Base-by-base conservation (phyloP, 805 yeast species). In the Pichia thaimueangensis region DNA sequence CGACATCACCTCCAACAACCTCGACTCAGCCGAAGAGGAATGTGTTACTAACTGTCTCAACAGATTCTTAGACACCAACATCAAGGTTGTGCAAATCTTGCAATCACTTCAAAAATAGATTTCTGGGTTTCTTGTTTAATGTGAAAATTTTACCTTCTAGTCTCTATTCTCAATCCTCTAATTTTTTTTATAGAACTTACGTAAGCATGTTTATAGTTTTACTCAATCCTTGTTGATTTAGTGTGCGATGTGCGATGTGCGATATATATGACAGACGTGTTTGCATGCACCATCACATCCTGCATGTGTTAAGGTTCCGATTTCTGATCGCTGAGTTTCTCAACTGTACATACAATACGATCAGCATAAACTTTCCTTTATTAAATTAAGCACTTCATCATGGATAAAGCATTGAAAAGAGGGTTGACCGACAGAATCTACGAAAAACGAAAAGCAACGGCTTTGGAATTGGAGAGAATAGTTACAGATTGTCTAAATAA, bases 1-100 rank as follows among this genome's bases (percentile, higher is more conserved):
- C 5, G 34, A 19, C 21, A 32, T 24, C 15, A 29, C 28, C 39
- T 64, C 68, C 37, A 63, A 68, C 44, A 69, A 68, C 36, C 68
- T 88, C 50, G 70, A 70, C 48, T 41, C 65, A 2, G 61, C 62
- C 42, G 97, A 89, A 63, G 84, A 82, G 51, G 63, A 69, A 28
- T 89, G 97, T 61, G 66, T 89, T 58, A 65, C 70, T 45, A 83
- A 83, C 67, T 89, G 97, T 63, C 77, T 89, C 52, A 82, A 85
- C 65, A 68, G 95, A 51, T 89, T 84, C 62, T 70, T 89, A 53
- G 96, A 89, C 60, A 83, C 94, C 30, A 89, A 88, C 62, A 82
- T 85, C 59, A 76, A 80, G 65, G 82, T 89, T 39, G 95, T 89
- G 16, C 80, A 83, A 47, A 68, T 62, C 60, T 30, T 53, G 2